These are phyloP conservation scores for Calonectria honghensis DNA, from an alignment of 2,329 filamentous ascomycete genomes.

Conservation along the genomic window DNA sequence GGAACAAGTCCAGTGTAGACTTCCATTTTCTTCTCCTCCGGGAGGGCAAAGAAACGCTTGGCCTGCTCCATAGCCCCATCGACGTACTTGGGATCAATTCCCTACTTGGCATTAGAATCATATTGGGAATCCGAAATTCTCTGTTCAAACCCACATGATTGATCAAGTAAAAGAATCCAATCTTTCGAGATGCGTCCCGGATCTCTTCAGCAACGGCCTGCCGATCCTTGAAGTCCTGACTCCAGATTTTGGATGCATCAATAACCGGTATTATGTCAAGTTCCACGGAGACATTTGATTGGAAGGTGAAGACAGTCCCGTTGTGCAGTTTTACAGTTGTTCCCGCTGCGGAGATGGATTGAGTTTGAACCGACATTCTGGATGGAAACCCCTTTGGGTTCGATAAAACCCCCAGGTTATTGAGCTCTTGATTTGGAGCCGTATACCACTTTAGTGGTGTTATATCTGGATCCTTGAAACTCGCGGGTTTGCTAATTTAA, in stretches of 20 bases:
- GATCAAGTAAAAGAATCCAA: constrained; percentile 67
- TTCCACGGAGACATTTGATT: constrained; percentile 51
- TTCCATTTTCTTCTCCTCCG: constrained; percentile 67
- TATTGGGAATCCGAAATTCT: constrained; percentile 20
- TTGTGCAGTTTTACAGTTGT: constrained; percentile 49
- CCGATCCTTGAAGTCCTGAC: constrained; percentile 58
- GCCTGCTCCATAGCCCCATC: constrained; percentile 60
- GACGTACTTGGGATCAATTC: constrained; percentile 56
- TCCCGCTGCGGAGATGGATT: neutral
- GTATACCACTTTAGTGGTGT: neutral
- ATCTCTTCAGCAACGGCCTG: constrained; percentile 63
- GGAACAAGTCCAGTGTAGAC: constrained; percentile 64
- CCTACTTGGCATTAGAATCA: constrained; percentile 34
- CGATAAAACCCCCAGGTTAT: neutral
- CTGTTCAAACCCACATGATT: constrained; percentile 54
- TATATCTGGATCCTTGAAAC: neutral
- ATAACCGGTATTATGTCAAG: constrained; percentile 64
- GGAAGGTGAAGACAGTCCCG: constrained; percentile 50
- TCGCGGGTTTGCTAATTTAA: neutral
- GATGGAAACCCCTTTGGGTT: no score
- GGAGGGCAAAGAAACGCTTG: constrained; percentile 64
- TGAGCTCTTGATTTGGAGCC: neutral
- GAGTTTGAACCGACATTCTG: neutral
- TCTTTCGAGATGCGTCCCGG: constrained; percentile 61
- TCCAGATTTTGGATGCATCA: constrained; percentile 65